Evolutionary conservation across 164 flowering plant species (phyloP), one percentile per base, ranked within the genome.

Genomic region (Akebia trifoliata): DNA sequence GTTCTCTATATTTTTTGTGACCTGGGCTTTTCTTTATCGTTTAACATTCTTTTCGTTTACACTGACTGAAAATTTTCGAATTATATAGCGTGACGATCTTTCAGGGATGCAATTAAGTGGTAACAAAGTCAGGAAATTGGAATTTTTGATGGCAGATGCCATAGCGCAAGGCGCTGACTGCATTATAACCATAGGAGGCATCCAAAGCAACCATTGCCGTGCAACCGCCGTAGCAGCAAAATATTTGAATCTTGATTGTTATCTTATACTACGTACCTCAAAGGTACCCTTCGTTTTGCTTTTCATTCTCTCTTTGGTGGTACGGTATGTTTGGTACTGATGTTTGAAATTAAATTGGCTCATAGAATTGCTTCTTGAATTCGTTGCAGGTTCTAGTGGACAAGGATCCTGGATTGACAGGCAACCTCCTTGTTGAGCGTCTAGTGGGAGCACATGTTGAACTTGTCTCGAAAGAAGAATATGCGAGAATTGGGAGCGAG

Each of bases 141-240:
- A 92, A 62, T 92, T 89, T 74, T 77, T 92, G 82, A 55, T 92
- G 84, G 98, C 97, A 21, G 97, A 92, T 66, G 98, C 95, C 0
- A 73, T 80, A 31, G 81, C 76, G 6, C 81, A 86, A 42, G 95
- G 88, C 43, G 88, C 96, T 43, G 99, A 93, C 47, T 90, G 94
- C 52, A 65, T 93, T 39, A 74, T 93, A 51, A 90, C 96, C 2
- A 86, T 90, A 32, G 99, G 99, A 40, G 97, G 99, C 38, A 87
- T 90, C 59, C 99, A 93, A 65, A 93, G 99, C 74, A 93, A 93
- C 63, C 99, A 93, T 53, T 93, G 97, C 37, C 96, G 99, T 45
- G 99, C 99, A 10, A 90, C 99, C 35, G 94, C 99, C 42, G 97
- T 90, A 12, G 99, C 96, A 54, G 94, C 99, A 1, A 87, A 77